Conservation (phyloP, 441 rosid genomes). For the Heliophila coronopifolia region DNA sequence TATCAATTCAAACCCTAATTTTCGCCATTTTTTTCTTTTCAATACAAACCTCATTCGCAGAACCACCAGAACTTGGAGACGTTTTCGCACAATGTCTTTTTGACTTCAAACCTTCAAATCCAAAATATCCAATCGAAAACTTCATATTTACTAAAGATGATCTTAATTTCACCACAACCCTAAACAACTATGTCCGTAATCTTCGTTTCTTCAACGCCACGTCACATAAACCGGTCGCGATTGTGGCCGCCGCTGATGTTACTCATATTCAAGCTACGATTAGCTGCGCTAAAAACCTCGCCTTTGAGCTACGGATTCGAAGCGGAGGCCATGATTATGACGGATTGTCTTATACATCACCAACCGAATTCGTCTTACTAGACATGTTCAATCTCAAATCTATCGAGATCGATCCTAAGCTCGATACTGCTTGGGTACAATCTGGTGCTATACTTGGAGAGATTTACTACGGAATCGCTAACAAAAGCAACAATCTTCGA, state of each 20-base stretch:
- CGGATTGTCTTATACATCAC: conserved; percentile 37
- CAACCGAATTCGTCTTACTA: conserved; percentile 32
- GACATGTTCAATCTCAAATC: conserved; percentile 44
- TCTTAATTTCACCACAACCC: conserved; percentile 29
- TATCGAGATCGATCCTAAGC: conserved; percentile 25
- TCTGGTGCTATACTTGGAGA: conserved; percentile 43
- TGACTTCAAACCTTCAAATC: conserved; percentile 21
- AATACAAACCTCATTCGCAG: conserved; percentile 16
- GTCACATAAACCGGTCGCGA: conserved; percentile 38
- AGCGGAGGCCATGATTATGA: conserved; percentile 58
- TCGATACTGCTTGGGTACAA: conserved; percentile 42
- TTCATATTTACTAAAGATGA: conserved; percentile 22
- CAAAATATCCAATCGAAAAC: conserved; percentile 24
- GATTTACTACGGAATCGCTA: conserved; percentile 34
- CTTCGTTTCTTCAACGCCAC: conserved; percentile 30
- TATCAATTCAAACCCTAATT: conserved; percentile 1
- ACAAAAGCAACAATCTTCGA: conserved; percentile 31
- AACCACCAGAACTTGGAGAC: conserved; percentile 12
- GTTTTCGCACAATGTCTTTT: conserved; percentile 32
- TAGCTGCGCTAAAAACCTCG: conserved; percentile 28
- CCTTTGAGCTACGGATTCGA: conserved; percentile 37
- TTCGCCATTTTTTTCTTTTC: conserved; percentile 7
- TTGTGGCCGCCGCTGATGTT: conserved; percentile 34
- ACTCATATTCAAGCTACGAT: conserved; percentile 46
- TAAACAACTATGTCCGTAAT: conserved; percentile 36